Evolutionary conservation across 805 yeast species (phyloP), one percentile per base, ranked within the genome.

Genomic region (Saturnispora sekii): DNA sequence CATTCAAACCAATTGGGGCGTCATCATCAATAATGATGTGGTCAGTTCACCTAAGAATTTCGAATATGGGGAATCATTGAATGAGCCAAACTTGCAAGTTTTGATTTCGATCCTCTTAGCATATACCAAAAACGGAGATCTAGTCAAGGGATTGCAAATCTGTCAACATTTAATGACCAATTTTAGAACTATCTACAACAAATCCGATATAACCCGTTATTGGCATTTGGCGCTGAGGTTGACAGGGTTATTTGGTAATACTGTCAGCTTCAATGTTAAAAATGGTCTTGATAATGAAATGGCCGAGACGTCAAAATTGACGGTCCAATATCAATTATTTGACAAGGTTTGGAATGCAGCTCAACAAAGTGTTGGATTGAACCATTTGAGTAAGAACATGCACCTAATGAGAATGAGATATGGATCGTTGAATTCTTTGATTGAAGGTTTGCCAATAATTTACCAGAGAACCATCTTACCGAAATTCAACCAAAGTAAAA

Each of bases 31-130:
- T 16, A 35, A 37, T 9, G 30, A 21, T n/a, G 18, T 14, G 3
- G 35, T 46, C 51, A 26, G 35, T 45, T 4, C 57, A 14, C 16
- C 41, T 29, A 38, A 15, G 7, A 38, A 38, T 38, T 11, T 14
- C 14, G 26, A 21, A 21, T 21, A 21, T 6, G 6, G 6, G 26
- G 26, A 21, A 6, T 21, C 26, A 21, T 21, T 21, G 26, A 21
- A 21, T 21, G 26, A 21, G 26, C 70, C 70, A 5, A 45, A 55
- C 41, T 46, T 44, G 21, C 37, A 45, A 9, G 46, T 52, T 3
- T 50, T 66, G 21, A 50, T 51, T 10, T 55, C 62, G 8, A 54
- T 66, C 3, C 34, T 65, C 1, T 48, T 56, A 11, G 54, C 66
- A 0, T 64, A 59, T 46, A 45, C 59, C 6, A 56, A 55, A 46